These are phyloP conservation scores for Castanopsis chinensis DNA, from an alignment of 306 rosid genomes.

Conservation along the genomic window DNA sequence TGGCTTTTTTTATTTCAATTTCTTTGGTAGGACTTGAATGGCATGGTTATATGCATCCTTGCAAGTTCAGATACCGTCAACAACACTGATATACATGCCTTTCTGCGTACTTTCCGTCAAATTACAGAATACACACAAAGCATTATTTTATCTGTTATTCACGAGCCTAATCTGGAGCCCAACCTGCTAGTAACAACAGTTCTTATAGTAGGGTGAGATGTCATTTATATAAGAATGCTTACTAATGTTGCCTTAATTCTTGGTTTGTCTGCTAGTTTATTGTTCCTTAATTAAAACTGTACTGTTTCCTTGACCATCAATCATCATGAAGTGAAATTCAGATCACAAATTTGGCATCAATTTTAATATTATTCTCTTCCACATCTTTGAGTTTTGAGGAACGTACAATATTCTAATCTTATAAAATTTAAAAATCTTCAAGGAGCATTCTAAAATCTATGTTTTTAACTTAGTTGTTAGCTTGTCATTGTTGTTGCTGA, in stretches of 20 bases:
- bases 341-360: not conserved
- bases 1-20: constrained; percentile 7
- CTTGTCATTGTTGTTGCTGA: not conserved
- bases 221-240: constrained; percentile 22
- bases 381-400: not conserved
- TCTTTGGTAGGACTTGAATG: constrained; percentile 55
- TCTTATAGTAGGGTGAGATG: constrained; percentile 66
- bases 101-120: constrained; percentile 64
- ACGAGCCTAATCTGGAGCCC: constrained; percentile 74
- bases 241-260: not conserved
- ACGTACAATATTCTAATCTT: not conserved
- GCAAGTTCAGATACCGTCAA: constrained; percentile 54
- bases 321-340: not conserved
- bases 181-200: constrained; percentile 72
- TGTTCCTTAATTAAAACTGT: not conserved
- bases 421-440: not conserved
- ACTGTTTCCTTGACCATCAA: not conserved
- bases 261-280: not conserved
- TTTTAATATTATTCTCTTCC: not conserved
- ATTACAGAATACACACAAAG: constrained; percentile 55
- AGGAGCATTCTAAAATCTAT: not conserved
- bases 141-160: constrained; percentile 53
- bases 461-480: not conserved
- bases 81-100: constrained; percentile 40
- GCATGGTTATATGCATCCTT: constrained; percentile 63